Conservation (phyloP, 148 eudicot genomes). For the Heliosperma pusillum region DNA sequence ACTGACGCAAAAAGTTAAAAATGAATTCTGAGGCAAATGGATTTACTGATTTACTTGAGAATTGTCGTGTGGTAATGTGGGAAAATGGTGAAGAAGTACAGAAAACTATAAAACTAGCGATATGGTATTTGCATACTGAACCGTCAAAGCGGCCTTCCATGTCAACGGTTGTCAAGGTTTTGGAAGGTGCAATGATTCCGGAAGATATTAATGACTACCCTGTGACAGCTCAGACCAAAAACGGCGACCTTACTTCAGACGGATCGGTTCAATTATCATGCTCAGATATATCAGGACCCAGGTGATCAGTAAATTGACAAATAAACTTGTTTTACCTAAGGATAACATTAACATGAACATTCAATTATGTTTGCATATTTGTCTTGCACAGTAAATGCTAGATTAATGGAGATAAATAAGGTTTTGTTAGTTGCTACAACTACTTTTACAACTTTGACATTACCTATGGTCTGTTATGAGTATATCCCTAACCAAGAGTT, state of each 20-base stretch:
- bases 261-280: neutral
- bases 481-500: too few species aligned
- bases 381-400: too few species aligned
- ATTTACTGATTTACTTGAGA: neutral
- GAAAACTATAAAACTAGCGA: neutral
- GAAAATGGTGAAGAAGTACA: neutral
- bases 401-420: too few species aligned
- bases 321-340: neutral
- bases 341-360: neutral
- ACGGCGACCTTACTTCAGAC: neutral
- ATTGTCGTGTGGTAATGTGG: neutral
- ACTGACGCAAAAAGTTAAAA: neutral
- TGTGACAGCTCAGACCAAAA: neutral
- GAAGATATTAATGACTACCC: neutral
- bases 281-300: neutral
- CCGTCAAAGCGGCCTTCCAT: constrained; percentile 9
- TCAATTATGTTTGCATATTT: too few species aligned
- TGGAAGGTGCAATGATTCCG: neutral
- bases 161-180: constrained; percentile 10
- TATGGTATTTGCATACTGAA: constrained; percentile 17
- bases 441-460: too few species aligned
- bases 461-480: too few species aligned
- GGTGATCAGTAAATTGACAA: neutral
- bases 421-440: too few species aligned
- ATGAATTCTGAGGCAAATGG: neutral